A percentile compares a stretch with the other conserved stretches of the same genome.
phyloP scores from a whole-genome alignment of 2,329 filamentous ascomycete species.

The Nigrospora osmanthi region DNA sequence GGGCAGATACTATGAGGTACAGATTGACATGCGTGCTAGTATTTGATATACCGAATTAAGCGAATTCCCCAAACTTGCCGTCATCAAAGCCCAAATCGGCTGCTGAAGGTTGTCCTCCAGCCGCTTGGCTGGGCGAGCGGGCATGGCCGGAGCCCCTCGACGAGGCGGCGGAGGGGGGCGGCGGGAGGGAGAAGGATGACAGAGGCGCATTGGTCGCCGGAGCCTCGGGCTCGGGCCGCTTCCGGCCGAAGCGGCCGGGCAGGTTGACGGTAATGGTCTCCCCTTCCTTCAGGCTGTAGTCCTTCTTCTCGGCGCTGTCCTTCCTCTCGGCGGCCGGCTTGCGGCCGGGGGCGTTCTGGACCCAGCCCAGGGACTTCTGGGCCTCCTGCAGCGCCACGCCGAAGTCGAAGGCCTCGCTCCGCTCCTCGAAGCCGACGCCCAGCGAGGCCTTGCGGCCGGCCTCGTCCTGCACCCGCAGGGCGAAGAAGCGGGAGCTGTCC shows the following conservation, averaged over 20 bases:
- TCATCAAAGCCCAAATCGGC: slow-evolving; percentile 77
- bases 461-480: slow-evolving; percentile 69
- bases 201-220: slow-evolving; percentile 20
- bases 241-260: slow-evolving; percentile 47
- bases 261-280: slow-evolving; percentile 83
- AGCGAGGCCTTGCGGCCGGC: slow-evolving; percentile 69
- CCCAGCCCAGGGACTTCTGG: slow-evolving; percentile 59
- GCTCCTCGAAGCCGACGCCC: slow-evolving; percentile 81
- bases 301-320: slow-evolving; percentile 50
- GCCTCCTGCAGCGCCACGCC: slow-evolving; percentile 73
- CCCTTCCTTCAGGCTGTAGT: slow-evolving; percentile 82
- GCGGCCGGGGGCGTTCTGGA: slow-evolving; percentile 29
- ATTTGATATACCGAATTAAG: slow-evolving; percentile 22
- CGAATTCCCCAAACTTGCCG: slow-evolving; percentile 82
- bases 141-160: slow-evolving; percentile 24
- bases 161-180: slow-evolving; percentile 48
- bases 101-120: slow-evolving; percentile 29
- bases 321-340: slow-evolving; percentile 26
- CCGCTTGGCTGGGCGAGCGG: slow-evolving; percentile 51
- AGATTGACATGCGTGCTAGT: too few species aligned
- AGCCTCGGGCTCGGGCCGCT: slow-evolving; percentile 28
- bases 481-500: slow-evolving; percentile 80
- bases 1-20: background rate
- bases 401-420: slow-evolving; percentile 81
- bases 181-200: slow-evolving; percentile 64